Percentiles rank a stretch among this genome's conserved stretches.
phyloP scores from a whole-genome alignment of 305 asterid genomes.

The Fraxinus latifolia region DNA sequence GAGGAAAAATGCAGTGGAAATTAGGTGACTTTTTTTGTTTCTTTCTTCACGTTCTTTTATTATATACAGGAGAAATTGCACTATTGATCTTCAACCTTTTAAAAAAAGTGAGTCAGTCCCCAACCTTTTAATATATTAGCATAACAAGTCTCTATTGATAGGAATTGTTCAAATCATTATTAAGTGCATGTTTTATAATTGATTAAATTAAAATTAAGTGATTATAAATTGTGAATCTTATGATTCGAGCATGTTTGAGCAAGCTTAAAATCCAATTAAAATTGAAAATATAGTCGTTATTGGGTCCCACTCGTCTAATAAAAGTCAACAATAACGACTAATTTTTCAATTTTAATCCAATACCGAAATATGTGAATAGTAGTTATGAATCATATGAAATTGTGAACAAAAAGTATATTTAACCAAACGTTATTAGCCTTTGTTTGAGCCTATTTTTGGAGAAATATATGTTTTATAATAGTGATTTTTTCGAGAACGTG shows the following conservation, averaged over 20 bases:
- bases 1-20: constrained; percentile 57
- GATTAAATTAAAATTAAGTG: neutral
- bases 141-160: neutral
- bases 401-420: too few relatives aligned
- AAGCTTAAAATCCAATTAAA: too few relatives aligned
- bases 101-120: neutral
- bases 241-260: too few relatives aligned
- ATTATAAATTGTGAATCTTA: neutral
- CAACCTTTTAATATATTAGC: neutral
- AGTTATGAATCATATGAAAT: neutral
- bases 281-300: too few relatives aligned
- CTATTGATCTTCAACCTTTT: neutral
- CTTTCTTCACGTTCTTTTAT: constrained; percentile 10
- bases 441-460: too few relatives aligned
- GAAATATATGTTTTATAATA: too few relatives aligned
- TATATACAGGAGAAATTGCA: neutral
- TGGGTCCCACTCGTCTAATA: too few relatives aligned
- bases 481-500: too few relatives aligned
- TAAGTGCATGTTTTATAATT: neutral
- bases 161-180: neutral
- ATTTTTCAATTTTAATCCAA: too few relatives aligned
- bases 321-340: too few relatives aligned
- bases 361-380: neutral
- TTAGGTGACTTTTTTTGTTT: constrained; percentile 43
- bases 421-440: too few relatives aligned